Percentiles rank a stretch among this genome's conserved stretches.
phyloP scores from a whole-genome alignment of 768 basidiomycete species.

The Cystobasidiopsis lactophilus region DNA sequence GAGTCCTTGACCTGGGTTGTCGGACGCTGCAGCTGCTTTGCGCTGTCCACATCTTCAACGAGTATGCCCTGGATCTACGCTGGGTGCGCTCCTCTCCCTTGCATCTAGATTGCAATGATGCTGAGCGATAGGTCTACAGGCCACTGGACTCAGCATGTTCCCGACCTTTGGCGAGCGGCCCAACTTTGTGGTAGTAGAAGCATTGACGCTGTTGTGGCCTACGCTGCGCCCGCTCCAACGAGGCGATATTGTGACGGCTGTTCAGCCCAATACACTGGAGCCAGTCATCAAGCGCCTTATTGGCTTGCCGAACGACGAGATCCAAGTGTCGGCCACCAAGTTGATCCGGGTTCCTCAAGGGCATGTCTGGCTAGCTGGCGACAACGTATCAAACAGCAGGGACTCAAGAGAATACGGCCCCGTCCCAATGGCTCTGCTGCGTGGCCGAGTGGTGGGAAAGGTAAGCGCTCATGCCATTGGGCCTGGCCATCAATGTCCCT shows the following conservation, averaged over 20 bases:
- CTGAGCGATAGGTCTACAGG: too few species aligned
- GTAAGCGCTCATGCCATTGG: too few species aligned
- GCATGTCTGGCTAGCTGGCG: conserved; percentile 75
- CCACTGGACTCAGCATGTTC: background rate
- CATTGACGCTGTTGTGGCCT: background rate
- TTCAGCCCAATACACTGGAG: conserved; percentile 37
- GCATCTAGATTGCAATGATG: too few species aligned
- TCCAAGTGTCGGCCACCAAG: conserved; percentile 18
- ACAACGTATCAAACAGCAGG: conserved; percentile 58
- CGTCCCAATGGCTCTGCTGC: conserved; percentile 56
- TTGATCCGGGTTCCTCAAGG: conserved; percentile 62
- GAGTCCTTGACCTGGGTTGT: too few species aligned
- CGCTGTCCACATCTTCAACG: too few species aligned
- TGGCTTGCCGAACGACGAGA: conserved; percentile 2
- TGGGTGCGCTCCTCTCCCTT: too few species aligned
- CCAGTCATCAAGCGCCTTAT: conserved; percentile 35
- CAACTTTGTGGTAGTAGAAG: conserved; percentile 2
- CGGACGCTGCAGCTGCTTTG: too few species aligned
- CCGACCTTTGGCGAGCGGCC: background rate
- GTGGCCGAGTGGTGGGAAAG: conserved; percentile 33
- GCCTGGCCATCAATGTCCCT: too few species aligned
- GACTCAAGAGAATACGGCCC: conserved; percentile 91
- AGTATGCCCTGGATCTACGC: too few species aligned
- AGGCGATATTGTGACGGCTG: conserved; percentile 54
- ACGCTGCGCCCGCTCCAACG: conserved; percentile 28